phyloP scores from a whole-genome alignment of 78 protist species.

The Dictyostelium brefeldianum region DNA sequence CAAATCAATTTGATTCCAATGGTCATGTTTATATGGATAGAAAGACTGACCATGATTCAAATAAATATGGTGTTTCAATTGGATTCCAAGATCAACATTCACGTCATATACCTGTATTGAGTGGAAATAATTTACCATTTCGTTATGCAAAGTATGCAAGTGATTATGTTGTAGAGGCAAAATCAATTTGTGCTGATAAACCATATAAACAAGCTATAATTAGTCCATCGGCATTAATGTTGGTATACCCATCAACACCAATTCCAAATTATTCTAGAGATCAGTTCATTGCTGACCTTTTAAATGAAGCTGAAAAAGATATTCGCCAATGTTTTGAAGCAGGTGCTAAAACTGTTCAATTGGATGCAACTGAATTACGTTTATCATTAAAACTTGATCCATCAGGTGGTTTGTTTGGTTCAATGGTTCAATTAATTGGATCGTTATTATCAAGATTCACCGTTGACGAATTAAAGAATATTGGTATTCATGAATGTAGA shows the following conservation, averaged over 20 bases:
- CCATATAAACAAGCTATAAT: slow-evolving; percentile 30
- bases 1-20: background rate
- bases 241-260: slow-evolving; percentile 13
- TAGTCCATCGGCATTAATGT: slow-evolving; percentile 28
- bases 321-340: background rate
- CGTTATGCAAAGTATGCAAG: background rate
- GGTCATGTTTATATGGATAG: background rate
- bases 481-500: slow-evolving; percentile 49
- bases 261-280: slow-evolving; percentile 23
- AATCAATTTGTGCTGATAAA: background rate
- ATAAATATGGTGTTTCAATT: background rate
- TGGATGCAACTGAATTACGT: slow-evolving; percentile 41
- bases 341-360: slow-evolving; percentile 44
- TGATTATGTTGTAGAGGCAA: background rate
- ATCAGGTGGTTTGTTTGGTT: background rate
- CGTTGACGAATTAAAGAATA: background rate
- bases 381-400: slow-evolving; percentile 47
- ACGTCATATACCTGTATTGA: slow-evolving; percentile 24
- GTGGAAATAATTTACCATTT: slow-evolving; percentile 10
- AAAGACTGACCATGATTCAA: background rate
- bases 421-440: background rate
- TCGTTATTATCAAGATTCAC: slow-evolving; percentile 17
- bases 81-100: slow-evolving; percentile 26
- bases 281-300: slow-evolving; percentile 21
- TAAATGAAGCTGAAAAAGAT: slow-evolving; percentile 44